A percentile compares a stretch with the other conserved stretches of the same genome.
Evolutionary conservation across 2,329 filamentous ascomycete species (phyloP).

Genomic region (Pseudogymnoascus sp.): DNA sequence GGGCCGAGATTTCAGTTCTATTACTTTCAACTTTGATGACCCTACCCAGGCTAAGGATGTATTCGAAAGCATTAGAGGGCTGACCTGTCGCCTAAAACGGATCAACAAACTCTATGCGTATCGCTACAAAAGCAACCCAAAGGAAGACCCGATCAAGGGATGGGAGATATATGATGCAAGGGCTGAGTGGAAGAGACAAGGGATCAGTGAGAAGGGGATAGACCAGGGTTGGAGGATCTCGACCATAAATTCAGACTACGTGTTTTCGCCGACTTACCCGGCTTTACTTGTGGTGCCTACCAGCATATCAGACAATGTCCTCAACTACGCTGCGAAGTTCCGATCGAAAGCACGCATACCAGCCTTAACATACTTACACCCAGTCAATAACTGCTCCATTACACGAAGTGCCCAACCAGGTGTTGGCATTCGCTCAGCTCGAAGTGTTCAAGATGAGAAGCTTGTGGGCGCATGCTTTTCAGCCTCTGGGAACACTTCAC

Average conservation of each 20-base stretch:
- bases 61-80: conserved; percentile 74
- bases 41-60: conserved; percentile 70
- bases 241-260: conserved; percentile 80
- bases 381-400: conserved; percentile 93
- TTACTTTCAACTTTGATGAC: conserved; percentile 78
- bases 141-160: conserved; percentile 67
- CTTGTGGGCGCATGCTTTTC: conserved; percentile 88
- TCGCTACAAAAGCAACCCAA: conserved; percentile 64
- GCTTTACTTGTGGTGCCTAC: conserved; percentile 75
- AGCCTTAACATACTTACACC: conserved; percentile 87
- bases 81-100: conserved; percentile 73
- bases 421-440: conserved; percentile 75
- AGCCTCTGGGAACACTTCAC: conserved; percentile 35
- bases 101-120: conserved; percentile 92
- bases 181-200: conserved; percentile 79
- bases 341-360: conserved; percentile 85
- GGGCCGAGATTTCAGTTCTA: conserved; percentile 87
- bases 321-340: conserved; percentile 87
- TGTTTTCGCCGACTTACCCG: conserved; percentile 89
- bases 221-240: conserved; percentile 84
- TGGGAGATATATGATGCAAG: conserved; percentile 81
- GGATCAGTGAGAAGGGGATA: conserved; percentile 72
- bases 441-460: conserved; percentile 92
- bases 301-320: conserved; percentile 88
- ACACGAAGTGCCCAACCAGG: conserved; percentile 89